phyloP scores from a whole-genome alignment of 2,329 filamentous ascomycete species.

The Aspergillus fructus region DNA sequence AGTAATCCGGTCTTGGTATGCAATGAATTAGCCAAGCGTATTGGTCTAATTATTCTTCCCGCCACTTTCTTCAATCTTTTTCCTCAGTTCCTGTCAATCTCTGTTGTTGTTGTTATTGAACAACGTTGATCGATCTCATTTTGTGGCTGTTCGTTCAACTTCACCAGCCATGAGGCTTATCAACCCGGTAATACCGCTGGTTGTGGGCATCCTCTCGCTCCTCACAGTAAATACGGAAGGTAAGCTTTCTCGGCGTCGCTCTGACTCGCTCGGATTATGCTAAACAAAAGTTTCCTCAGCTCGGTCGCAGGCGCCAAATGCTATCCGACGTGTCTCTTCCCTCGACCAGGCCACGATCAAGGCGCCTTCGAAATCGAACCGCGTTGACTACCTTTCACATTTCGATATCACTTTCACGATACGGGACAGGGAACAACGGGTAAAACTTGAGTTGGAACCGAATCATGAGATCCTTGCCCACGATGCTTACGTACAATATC shows the following conservation, averaged over 20 bases:
- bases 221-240: conserved; percentile 19
- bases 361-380: conserved; percentile 64
- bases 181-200: conserved; percentile 24
- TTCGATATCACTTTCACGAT: conserved; percentile 85
- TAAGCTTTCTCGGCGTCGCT: conserved; percentile 4
- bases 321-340: conserved; percentile 70
- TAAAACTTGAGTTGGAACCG: conserved; percentile 80
- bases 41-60: conserved; percentile 4
- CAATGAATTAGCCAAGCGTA: conserved; percentile 3
- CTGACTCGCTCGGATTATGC: neutral
- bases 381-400: conserved; percentile 73
- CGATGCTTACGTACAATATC: conserved; percentile 70
- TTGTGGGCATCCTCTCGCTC: conserved; percentile 27
- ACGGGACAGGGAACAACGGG: conserved; percentile 63
- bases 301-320: conserved; percentile 72
- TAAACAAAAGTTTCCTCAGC: conserved; percentile 44
- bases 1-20: conserved; percentile 9
- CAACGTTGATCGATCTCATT: neutral
- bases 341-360: conserved; percentile 75
- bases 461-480: conserved; percentile 86
- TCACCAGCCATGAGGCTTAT: conserved; percentile 27
- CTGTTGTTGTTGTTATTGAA: conserved; percentile 5
- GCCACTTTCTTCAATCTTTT: conserved; percentile 6
- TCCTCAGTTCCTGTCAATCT: conserved; percentile 1
- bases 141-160: conserved; percentile 10